Evolutionary conservation across 1,284 basidiomycete genomes (phyloP), one percentile per base, ranked within the genome.

Genomic region (Heterobasidion annosum): DNA sequence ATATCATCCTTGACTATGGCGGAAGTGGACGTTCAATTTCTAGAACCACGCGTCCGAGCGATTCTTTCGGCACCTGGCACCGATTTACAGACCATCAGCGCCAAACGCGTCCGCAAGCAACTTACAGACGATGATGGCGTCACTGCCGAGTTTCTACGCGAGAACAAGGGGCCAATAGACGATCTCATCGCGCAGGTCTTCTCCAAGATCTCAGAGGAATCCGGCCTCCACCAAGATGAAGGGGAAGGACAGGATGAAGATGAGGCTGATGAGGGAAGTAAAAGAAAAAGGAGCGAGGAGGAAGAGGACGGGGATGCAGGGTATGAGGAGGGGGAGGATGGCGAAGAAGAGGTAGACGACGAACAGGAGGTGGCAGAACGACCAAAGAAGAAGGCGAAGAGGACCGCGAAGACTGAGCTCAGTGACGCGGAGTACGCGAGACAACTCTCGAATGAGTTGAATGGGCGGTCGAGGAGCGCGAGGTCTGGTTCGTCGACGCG

Each of bases 21-120:
- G 40, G 25, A 16, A 47, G 18, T 47, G 65, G 59, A 65, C 53
- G 59, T 67, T 18, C 53, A 61, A 32, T 55, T 63, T 54, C 74
- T 90, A 57, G 77, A 82, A 64, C 73, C 76, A n/a, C 74, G 70
- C 55, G 82, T 91, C 63, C 73, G 73, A 57, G 70, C 73, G 56
- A 88, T 91, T 65, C 78, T 91, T 54, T 73, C 78, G 46, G 79
- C 83, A 15, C 87, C 87, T 7, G 81, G 79, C 50, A 82, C 78
- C 50, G 84, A 91, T 72, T 75, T 91, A 61, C 58, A 71, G 47
- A 86, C 82, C 46, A 87, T 91, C 68, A 87, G 83, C 63, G 87
- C 87, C 52, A 89, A 86, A 70, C 81, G 82, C 70, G 88, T 91
- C 62, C 78, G 88, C 59, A 81, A 81, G 58, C 75, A 79, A 64